These are phyloP conservation scores for Pseudogymnoascus sp. DNA, from an alignment of 2,329 filamentous ascomycete species.

Conservation along the genomic window DNA sequence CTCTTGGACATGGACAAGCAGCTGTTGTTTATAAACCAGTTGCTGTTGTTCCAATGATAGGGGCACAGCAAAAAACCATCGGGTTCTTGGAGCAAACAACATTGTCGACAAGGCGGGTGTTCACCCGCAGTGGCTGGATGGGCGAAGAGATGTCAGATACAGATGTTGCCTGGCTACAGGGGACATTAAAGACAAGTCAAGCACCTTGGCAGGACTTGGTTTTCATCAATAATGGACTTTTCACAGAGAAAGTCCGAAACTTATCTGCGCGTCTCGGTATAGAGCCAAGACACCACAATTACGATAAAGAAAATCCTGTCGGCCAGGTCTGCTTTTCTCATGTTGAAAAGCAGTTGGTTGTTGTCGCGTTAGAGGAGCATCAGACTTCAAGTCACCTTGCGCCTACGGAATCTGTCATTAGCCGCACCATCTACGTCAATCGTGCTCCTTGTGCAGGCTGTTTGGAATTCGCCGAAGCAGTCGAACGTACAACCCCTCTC, in stretches of 20 bases:
- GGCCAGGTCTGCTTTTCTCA: not conserved
- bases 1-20: not conserved
- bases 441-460: not conserved
- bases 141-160: not conserved
- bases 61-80: not conserved
- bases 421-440: not conserved
- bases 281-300: not conserved
- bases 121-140: not conserved
- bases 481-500: not conserved
- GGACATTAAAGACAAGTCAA: not conserved
- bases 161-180: not conserved
- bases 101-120: not conserved
- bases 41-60: not conserved
- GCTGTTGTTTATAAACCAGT: not conserved
- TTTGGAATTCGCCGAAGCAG: not conserved
- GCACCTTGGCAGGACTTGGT: not conserved
- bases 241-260: not conserved
- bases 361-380: not conserved
- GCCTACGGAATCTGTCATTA: not conserved
- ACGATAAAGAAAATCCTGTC: not conserved
- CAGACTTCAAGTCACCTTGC: not conserved
- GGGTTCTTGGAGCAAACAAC: not conserved
- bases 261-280: not conserved
- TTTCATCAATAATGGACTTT: not conserved
- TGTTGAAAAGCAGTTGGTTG: not conserved